Evolutionary conservation across 2,329 filamentous ascomycete species (phyloP).

Genomic region (Sclerotinia spermophila): DNA sequence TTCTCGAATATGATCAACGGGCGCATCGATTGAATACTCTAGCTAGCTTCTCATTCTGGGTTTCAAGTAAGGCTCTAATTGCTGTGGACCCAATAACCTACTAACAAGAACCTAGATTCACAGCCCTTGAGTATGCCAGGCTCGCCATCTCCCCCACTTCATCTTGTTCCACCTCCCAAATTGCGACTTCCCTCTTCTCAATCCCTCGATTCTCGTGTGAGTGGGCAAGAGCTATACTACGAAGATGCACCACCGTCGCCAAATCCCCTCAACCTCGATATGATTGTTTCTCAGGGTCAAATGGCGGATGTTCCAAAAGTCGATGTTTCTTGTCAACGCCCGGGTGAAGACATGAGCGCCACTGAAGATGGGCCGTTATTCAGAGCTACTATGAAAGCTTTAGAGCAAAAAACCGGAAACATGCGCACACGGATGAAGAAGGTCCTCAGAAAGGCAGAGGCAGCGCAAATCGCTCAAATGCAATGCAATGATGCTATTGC

Average conservation of each 20-base stretch:
- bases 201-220: constrained; percentile 79
- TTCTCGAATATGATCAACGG: constrained; percentile 94
- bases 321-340: constrained; percentile 81
- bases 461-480: constrained; percentile 73
- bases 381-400: constrained; percentile 89
- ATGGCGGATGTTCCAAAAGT: constrained; percentile 60
- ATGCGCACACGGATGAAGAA: constrained; percentile 96
- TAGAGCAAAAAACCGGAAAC: constrained; percentile 94
- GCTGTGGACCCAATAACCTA: constrained; percentile 19
- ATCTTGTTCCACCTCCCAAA: constrained; percentile 69
- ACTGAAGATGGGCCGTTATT: constrained; percentile 94
- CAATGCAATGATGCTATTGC: constrained; percentile 82
- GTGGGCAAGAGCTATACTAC: constrained; percentile 57
- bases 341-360: constrained; percentile 77
- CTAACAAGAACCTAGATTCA: constrained; percentile 27
- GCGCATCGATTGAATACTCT: constrained; percentile 85
- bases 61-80: constrained; percentile 61
- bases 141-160: constrained; percentile 68
- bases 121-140: constrained; percentile 53
- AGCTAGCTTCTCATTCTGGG: constrained; percentile 93
- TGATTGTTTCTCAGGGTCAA: constrained; percentile 16
- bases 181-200: constrained; percentile 82
- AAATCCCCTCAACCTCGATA: constrained; percentile 41
- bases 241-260: constrained; percentile 59
- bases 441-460: constrained; percentile 89